Evolutionary conservation across 805 yeast genomes (phyloP).

Genomic region (Pichia sporocuriosa): DNA sequence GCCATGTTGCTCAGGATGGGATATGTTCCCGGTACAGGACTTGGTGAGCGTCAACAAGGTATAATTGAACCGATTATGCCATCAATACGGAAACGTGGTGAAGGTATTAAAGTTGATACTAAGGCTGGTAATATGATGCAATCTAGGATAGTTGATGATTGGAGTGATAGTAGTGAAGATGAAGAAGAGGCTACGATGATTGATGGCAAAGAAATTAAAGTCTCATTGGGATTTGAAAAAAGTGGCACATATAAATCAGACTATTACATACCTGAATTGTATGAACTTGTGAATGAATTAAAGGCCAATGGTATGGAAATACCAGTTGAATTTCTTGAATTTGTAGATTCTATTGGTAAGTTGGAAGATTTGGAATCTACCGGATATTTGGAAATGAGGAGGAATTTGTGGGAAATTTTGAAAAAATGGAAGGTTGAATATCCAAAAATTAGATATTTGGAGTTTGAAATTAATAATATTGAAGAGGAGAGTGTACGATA

Average conservation of each 20-base stretch:
- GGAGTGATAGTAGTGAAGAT: conserved; percentile 15
- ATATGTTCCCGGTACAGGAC: conserved; percentile 72
- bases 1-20: conserved; percentile 78
- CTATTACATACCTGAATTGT: conserved; percentile 27
- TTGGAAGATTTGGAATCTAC: not conserved
- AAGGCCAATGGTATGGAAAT: conserved; percentile 31
- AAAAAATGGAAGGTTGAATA: conserved; percentile 7
- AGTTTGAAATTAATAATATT: conserved; percentile 14
- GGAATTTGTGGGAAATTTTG: conserved; percentile 15
- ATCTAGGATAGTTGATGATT: conserved; percentile 11
- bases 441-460: conserved; percentile 12
- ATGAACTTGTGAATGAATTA: conserved; percentile 31
- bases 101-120: conserved; percentile 65
- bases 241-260: conserved; percentile 9
- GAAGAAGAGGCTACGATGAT: conserved; percentile 21
- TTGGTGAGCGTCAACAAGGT: conserved; percentile 72
- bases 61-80: conserved; percentile 77
- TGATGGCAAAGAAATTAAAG: too few relatives aligned
- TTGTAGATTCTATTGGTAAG: conserved; percentile 21
- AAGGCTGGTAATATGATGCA: conserved; percentile 24
- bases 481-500: conserved; percentile 1
- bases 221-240: conserved; percentile 11
- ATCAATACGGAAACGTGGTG: conserved; percentile 53
- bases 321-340: conserved; percentile 31
- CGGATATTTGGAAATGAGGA: conserved; percentile 15